Base-by-base conservation (phyloP, 306 rosid genomes). In the Sophora flavescens region DNA sequence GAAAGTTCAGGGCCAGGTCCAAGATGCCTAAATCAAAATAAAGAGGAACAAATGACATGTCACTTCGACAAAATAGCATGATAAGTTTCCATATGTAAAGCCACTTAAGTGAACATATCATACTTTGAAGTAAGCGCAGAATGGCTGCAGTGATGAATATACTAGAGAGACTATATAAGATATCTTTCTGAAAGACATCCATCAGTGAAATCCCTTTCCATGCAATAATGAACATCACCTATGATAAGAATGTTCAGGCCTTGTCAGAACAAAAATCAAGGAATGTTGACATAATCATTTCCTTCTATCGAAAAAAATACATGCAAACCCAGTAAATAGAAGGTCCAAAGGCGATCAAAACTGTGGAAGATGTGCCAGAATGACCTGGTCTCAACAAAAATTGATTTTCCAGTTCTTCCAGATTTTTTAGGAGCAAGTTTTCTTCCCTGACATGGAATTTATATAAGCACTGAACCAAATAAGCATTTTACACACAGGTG, bases 271-370 rank as follows among this genome's bases (percentile, higher is more conserved):
- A 36, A 84, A 50, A 48, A 51, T 28, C 52, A 64, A 2, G 56
- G 80, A 62, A 53, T 65, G 74, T 33, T 47, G 15, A 28, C 68
- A 61, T 8, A 18, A 62, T 7, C 70, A 57, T 8, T 71, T 80
- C 78, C 72, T 18, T 68, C 51, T 36, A 78, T 63, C 59, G 80
- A 70, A 83, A 67, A 62, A 68, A 72, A 30, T 89, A 95, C 98
- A 97, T 95, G 98, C 80, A 92, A 82, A 72, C 75, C 91, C 81
- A 95, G 90, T 33, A 90, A 8, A 80, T 92, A 95, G 80, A 95
- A 95, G 75, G 97, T 95, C 98, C 98, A 95, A 44, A 95, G 71
- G 64, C 98, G 91, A 89, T 95, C 98, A 80, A 95, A 95, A 81
- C 89, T 88, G 70, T 93, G 89, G 82, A 90, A 95, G 63, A 91